Conservation (phyloP, 208 protist genomes). For the Acanthamoeba castellanii region DNA sequence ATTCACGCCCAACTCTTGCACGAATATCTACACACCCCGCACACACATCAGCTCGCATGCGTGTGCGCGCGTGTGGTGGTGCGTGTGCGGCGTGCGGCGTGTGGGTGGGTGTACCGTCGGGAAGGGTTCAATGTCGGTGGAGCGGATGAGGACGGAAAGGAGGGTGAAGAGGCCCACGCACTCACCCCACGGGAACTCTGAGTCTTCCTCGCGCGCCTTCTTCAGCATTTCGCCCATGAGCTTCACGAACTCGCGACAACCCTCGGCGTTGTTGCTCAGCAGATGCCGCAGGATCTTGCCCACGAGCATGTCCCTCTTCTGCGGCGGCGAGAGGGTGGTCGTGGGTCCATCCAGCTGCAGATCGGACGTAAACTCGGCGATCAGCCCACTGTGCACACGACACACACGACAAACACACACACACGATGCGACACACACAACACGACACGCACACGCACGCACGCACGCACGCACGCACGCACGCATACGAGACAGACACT, state of each 20-base stretch:
- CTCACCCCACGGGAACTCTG: slow-evolving; percentile 38
- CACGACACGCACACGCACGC: not conserved
- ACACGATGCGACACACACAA: not conserved
- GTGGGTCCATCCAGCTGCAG: slow-evolving; percentile 6
- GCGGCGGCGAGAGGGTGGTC: slow-evolving; percentile 10
- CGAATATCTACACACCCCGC: slow-evolving; percentile 35
- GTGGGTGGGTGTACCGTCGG: not conserved
- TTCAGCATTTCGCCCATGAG: slow-evolving; percentile 64
- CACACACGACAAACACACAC: not conserved
- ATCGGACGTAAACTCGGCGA: slow-evolving; percentile 55
- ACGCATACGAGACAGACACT: not conserved
- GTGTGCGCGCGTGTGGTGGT: no score
- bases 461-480: not conserved
- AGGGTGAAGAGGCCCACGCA: slow-evolving; percentile 67
- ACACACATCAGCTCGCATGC: no score
- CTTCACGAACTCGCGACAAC: slow-evolving; percentile 43
- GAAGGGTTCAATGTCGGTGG: slow-evolving; percentile 50
- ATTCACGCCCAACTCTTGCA: slow-evolving; percentile 69
- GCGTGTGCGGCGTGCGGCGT: not conserved
- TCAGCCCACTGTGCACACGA: slow-evolving; percentile 22
- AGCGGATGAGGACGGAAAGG: slow-evolving; percentile 48
- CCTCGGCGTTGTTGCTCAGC: slow-evolving; percentile 70
- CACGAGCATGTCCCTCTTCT: slow-evolving; percentile 58
- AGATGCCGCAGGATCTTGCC: slow-evolving; percentile 70
- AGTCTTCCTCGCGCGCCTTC: slow-evolving; percentile 41